These are phyloP conservation scores for Polygonum maritimum DNA, from an alignment of 148 eudicot species.

Conservation along the genomic window DNA sequence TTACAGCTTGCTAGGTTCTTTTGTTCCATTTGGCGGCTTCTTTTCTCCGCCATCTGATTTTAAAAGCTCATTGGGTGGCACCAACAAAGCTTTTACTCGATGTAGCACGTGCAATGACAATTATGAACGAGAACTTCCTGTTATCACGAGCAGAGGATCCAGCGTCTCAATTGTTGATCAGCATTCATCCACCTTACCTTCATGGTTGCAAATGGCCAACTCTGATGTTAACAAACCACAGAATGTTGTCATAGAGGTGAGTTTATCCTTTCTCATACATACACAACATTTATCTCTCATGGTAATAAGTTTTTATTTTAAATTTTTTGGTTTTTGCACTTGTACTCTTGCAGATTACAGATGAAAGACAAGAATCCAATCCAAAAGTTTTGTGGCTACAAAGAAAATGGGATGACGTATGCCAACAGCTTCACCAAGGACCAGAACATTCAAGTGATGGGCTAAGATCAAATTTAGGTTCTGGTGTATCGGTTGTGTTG, in stretches of 20 bases:
- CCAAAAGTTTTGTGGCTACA: slow-evolving; percentile 40
- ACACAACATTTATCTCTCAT: not conserved
- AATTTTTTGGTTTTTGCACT: not conserved
- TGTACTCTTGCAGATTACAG: slow-evolving; percentile 64
- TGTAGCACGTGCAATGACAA: slow-evolving; percentile 58
- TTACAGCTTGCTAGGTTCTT: slow-evolving; percentile 87
- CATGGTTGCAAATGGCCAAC: slow-evolving; percentile 44
- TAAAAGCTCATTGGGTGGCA: slow-evolving; percentile 21
- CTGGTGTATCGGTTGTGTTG: slow-evolving; percentile 21
- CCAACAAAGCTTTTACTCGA: slow-evolving; percentile 26
- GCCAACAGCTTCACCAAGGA: slow-evolving; percentile 42
- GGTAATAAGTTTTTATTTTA: not conserved
- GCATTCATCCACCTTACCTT: slow-evolving; percentile 31
- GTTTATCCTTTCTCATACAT: slow-evolving; percentile 22
- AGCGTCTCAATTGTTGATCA: slow-evolving; percentile 33
- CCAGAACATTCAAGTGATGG: slow-evolving; percentile 20
- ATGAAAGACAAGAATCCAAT: slow-evolving; percentile 29
- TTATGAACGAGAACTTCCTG: slow-evolving; percentile 55
- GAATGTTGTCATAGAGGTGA: slow-evolving; percentile 29
- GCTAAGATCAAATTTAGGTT: slow-evolving; percentile 25
- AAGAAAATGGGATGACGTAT: slow-evolving; percentile 76
- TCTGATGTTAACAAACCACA: slow-evolving; percentile 34
- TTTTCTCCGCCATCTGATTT: slow-evolving; percentile 60
- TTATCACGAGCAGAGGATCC: slow-evolving; percentile 32
- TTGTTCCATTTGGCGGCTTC: slow-evolving; percentile 97